Conservation (phyloP, 148 eudicot genomes). For the Rheum nobile region DNA sequence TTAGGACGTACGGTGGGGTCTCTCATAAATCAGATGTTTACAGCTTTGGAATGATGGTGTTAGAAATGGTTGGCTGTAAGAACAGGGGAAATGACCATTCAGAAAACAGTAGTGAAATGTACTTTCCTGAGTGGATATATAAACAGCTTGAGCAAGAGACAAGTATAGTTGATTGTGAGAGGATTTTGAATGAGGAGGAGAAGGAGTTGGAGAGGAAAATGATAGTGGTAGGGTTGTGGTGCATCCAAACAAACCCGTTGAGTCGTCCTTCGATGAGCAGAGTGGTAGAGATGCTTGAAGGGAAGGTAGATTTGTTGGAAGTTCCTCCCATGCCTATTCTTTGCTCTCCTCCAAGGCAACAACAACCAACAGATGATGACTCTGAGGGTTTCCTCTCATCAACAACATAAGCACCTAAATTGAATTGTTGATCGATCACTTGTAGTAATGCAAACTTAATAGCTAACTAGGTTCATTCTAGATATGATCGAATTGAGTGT, state of each 20-base stretch:
- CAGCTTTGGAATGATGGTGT: constrained; percentile 47
- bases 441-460: too few relatives aligned
- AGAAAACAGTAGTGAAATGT: background rate
- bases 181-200: background rate
- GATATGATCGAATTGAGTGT: too few relatives aligned
- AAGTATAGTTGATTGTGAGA: background rate
- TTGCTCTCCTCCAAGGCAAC: background rate
- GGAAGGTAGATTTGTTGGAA: background rate
- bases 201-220: constrained; percentile 1
- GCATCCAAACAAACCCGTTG: background rate
- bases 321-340: constrained; percentile 3
- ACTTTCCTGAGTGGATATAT: constrained; percentile 47
- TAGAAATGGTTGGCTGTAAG: background rate
- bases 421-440: background rate
- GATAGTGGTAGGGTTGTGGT: background rate
- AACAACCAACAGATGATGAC: background rate
- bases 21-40: constrained; percentile 81
- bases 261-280: background rate
- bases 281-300: background rate
- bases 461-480: too few relatives aligned
- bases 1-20: constrained; percentile 53
- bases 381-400: too few relatives aligned
- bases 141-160: background rate
- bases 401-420: background rate
- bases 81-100: background rate